phyloP scores from a whole-genome alignment of 2,329 filamentous ascomycete species.

The Sclerotinia spermophila region DNA sequence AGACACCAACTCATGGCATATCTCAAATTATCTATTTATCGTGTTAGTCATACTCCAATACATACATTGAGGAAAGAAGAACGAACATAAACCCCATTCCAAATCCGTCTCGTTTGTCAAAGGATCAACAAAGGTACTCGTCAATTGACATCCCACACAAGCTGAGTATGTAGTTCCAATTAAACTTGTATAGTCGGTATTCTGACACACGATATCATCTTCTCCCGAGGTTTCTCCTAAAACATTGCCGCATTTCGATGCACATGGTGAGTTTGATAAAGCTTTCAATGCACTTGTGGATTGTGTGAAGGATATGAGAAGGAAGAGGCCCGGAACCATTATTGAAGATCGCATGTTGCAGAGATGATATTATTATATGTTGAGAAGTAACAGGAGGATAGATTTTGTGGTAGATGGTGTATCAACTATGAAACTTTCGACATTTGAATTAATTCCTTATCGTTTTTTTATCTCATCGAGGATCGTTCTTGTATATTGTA shows the following conservation, averaged over 20 bases:
- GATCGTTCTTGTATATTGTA: conserved; percentile 3
- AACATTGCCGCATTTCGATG: conserved; percentile 33
- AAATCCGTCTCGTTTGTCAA: conserved; percentile 48
- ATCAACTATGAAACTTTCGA: conserved; percentile 13
- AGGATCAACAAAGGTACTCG: conserved; percentile 45
- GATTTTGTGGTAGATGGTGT: not conserved
- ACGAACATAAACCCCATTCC: conserved; percentile 54
- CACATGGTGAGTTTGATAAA: conserved; percentile 31
- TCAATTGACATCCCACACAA: conserved; percentile 34
- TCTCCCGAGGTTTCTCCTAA: conserved; percentile 26
- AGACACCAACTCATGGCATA: conserved; percentile 54
- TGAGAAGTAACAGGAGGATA: not conserved
- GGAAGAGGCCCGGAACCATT: conserved; percentile 23
- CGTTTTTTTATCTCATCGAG: not conserved
- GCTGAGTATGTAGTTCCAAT: conserved; percentile 26
- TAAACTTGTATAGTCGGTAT: conserved; percentile 22
- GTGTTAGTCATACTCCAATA: not conserved
- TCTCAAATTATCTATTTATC: conserved; percentile 52
- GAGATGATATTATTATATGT: conserved; percentile 9
- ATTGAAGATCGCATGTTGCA: conserved; percentile 29
- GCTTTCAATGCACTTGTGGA: conserved; percentile 27
- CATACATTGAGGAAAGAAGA: not conserved
- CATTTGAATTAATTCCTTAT: conserved; percentile 11
- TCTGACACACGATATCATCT: conserved; percentile 33
- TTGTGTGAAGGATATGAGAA: conserved; percentile 25